phyloP scores from a whole-genome alignment of 176 grass and related monocot species.

The Puccinellia tenuiflora region DNA sequence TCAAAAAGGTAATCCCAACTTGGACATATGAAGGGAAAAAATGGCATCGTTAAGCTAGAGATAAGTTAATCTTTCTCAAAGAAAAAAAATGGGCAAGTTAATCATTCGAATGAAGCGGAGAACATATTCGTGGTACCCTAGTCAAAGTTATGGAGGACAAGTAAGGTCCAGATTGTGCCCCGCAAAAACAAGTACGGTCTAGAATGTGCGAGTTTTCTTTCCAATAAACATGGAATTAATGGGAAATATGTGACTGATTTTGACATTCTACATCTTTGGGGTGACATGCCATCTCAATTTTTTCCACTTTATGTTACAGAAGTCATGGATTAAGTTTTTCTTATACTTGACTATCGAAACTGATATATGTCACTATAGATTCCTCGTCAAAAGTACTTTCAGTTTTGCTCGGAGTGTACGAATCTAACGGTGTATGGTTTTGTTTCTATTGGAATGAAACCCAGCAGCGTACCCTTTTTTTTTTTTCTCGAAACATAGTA shows the following conservation, averaged over 20 bases:
- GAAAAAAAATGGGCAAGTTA: not conserved
- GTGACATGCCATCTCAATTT: no score
- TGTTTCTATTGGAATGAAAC: no score
- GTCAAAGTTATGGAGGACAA: not conserved
- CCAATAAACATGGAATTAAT: not conserved
- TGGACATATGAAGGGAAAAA: not conserved
- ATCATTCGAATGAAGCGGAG: not conserved
- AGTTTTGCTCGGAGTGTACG: no score
- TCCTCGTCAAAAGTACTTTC: not conserved
- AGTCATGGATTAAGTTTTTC: not conserved
- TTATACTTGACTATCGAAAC: not conserved
- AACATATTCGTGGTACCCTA: not conserved
- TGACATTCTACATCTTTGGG: not conserved
- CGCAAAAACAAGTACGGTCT: not conserved
- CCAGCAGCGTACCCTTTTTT: no score
- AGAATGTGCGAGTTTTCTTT: not conserved
- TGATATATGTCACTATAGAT: not conserved
- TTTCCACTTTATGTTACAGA: no score
- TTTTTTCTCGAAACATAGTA: no score
- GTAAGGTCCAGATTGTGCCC: not conserved
- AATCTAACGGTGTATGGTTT: no score
- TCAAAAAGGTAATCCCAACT: slow-evolving; percentile 9
- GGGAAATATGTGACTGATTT: not conserved
- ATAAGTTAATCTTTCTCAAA: not conserved
- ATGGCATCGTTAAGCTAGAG: not conserved